Conservation (phyloP, 305 asterid species). For the Salvia sclarea region DNA sequence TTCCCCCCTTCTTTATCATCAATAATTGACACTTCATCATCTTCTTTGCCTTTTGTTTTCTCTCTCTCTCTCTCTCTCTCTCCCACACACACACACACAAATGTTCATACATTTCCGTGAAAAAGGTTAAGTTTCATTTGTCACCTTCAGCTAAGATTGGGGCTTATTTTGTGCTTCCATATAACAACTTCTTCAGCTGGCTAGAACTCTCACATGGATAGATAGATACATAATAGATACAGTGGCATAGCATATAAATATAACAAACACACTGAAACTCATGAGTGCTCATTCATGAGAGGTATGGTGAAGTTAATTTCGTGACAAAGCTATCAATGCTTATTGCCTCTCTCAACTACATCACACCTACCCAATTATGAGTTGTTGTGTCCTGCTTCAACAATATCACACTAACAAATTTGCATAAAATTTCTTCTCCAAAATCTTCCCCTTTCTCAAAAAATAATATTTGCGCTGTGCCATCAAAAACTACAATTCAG, state of each 20-base stretch:
- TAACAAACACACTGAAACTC: slow-evolving; percentile 11
- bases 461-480: too few relatives aligned
- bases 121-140: slow-evolving; percentile 30
- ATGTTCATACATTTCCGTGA: slow-evolving; percentile 28
- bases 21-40: slow-evolving; percentile 30
- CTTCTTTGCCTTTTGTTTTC: slow-evolving; percentile 31
- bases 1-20: slow-evolving; percentile 24
- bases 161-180: slow-evolving; percentile 14
- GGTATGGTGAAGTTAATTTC: not conserved
- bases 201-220: slow-evolving; percentile 1
- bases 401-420: not conserved
- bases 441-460: not conserved
- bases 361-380: slow-evolving; percentile 29
- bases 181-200: slow-evolving; percentile 2
- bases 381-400: not conserved
- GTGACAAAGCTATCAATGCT: slow-evolving; percentile 24
- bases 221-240: not conserved
- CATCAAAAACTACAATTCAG: not conserved
- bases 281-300: slow-evolving; percentile 12
- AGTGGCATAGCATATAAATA: too few relatives aligned
- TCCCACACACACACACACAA: slow-evolving; percentile 6
- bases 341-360: slow-evolving; percentile 32
- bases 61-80: slow-evolving; percentile 7
- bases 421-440: not conserved
- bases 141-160: slow-evolving; percentile 27